Base-by-base conservation (phyloP, 2,329 filamentous ascomycete species). In the Aureobasidium subglaciale region DNA sequence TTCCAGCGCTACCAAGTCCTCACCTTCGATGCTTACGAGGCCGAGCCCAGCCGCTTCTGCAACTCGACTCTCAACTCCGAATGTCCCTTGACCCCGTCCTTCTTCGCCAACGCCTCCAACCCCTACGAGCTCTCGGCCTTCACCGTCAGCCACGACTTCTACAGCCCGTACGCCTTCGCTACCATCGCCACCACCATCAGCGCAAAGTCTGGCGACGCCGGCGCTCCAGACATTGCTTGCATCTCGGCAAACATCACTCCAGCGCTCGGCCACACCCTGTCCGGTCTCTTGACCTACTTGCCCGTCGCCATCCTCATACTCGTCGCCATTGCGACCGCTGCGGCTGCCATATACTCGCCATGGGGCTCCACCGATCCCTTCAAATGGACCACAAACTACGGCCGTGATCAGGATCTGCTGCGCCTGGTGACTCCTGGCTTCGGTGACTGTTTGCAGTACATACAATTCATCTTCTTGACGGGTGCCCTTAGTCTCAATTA, bases 351-450 rank as follows among this genome's bases (percentile, higher is more conserved):
- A 34, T 92, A 84, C 67, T 96, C 91, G 66, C 93, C 93, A 0
- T 99, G 93, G 92, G 93, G 93, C 18, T 88, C 90, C 1, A 83
- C 83, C 7, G 88, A 99, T 67, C 79, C 92, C 18, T 97, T 97
- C 69, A 85, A 88, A 62, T 99, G 92, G 90, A 90, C 90, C n/a
- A 95, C 90, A 66, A 99, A 99, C 68, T 97, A 95, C 68, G 93
- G 93, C 32, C 84, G 92, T 63, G 93, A 99, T 64, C 88, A 89
- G 59, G 93, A 99, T 72, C 76, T 96, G 61, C 77, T 99, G 54
- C 85, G 93, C 55, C 78, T 99, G 45, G 90, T 99, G 30, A 99
- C 93, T 0, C 93, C 93, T 5, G 93, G 93, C 1, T 97, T 99
- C 68, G 90, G 90, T 6, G 93, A 99, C 68, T 99, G 93, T 66